phyloP scores from a whole-genome alignment of 352 stramenopile genomes.

The Phytophthora pistaciae region DNA sequence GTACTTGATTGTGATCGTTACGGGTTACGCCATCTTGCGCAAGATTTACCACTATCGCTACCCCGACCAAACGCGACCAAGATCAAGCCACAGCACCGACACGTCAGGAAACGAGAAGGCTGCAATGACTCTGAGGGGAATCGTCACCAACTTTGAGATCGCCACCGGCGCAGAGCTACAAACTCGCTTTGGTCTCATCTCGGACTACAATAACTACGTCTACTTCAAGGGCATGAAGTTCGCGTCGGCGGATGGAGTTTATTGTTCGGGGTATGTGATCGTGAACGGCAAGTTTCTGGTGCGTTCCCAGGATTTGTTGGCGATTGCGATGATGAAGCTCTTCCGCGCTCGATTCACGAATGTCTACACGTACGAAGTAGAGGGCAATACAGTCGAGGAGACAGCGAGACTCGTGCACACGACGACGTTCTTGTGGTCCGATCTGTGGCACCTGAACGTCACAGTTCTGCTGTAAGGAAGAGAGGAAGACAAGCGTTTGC shows the following conservation, averaged over 20 bases:
- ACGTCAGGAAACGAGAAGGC: conserved; percentile 15
- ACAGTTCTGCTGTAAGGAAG: conserved; percentile 24
- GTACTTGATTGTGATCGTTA: conserved; percentile 9
- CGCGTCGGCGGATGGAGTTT: conserved; percentile 41
- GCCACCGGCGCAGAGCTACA: conserved; percentile 29
- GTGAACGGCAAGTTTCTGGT: conserved; percentile 47
- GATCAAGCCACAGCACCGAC: conserved; percentile 13
- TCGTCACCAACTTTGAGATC: conserved; percentile 36
- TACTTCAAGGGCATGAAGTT: conserved; percentile 50
- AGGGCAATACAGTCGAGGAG: conserved; percentile 31
- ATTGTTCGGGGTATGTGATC: conserved; percentile 44
- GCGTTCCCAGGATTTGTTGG: conserved; percentile 25
- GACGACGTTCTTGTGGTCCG: conserved; percentile 27
- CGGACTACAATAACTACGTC: conserved; percentile 42
- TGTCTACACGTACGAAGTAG: conserved; percentile 41
- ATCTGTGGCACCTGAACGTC: conserved; percentile 27
- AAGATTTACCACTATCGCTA: conserved; percentile 22
- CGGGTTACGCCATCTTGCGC: not conserved
- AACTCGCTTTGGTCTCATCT: conserved; percentile 38
- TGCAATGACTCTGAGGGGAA: conserved; percentile 4
- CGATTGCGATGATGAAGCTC: conserved; percentile 37
- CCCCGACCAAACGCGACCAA: conserved; percentile 10
- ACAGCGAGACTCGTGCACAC: conserved; percentile 36
- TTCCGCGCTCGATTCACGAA: conserved; percentile 15
- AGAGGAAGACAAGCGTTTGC: too few species aligned